These are phyloP conservation scores for Fusarium oligoseptatum DNA, from an alignment of 2,329 filamentous ascomycete species.

Conservation along the genomic window DNA sequence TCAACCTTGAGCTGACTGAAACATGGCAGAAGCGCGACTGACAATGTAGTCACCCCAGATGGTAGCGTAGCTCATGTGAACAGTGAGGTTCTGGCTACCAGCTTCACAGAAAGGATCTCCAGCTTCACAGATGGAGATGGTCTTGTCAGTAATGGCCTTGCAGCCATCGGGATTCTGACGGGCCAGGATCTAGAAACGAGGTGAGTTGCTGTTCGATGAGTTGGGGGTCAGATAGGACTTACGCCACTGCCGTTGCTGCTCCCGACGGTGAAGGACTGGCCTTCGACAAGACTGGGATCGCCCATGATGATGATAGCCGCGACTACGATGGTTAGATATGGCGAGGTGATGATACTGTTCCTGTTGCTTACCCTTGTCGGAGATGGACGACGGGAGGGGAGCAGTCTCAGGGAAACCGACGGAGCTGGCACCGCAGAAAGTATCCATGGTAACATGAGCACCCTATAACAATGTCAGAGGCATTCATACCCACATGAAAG, in stretches of 20 bases:
- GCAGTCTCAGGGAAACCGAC: conserved; percentile 5
- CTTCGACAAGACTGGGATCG: conserved; percentile 26
- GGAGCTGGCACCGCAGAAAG: conserved; percentile 30
- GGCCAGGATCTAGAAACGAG: conserved; percentile 23
- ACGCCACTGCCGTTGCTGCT: conserved; percentile 31
- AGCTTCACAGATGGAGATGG: conserved; percentile 35
- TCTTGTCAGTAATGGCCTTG: conserved; percentile 13
- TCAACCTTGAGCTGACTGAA: neutral
- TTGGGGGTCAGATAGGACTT: neutral
- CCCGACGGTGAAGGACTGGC: conserved; percentile 25
- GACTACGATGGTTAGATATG: conserved; percentile 3
- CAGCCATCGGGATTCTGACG: conserved; percentile 25
- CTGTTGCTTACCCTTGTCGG: conserved; percentile 11
- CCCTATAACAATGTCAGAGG: conserved; percentile 8
- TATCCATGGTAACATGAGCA: conserved; percentile 26
- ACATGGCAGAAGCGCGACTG: conserved; percentile 47
- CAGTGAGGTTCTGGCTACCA: conserved; percentile 20
- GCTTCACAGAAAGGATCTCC: conserved; percentile 34
- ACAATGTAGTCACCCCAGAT: conserved; percentile 45
- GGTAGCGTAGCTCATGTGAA: conserved; percentile 34
- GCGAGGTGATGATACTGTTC: accelerated
- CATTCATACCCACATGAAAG: accelerated
- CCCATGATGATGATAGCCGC: conserved; percentile 24
- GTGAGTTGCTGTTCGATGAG: neutral
- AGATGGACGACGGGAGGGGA: neutral